phyloP scores from a whole-genome alignment of 306 rosid genomes.

The Corylus avellana region DNA sequence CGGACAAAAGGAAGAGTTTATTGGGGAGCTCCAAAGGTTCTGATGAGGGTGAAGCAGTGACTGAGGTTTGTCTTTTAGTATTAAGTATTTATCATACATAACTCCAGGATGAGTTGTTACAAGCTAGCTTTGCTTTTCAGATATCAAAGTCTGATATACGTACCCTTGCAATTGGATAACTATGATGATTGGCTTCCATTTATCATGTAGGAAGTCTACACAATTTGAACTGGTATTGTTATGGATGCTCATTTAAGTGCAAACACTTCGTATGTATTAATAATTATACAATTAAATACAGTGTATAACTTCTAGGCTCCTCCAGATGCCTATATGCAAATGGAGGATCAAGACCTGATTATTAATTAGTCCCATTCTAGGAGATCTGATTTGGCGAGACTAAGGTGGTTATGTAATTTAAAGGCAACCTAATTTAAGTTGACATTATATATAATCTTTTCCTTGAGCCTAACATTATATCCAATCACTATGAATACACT shows the following conservation, averaged over 20 bases:
- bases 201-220: background rate
- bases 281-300: background rate
- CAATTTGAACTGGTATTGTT: background rate
- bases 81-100: slow-evolving; percentile 15
- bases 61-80: slow-evolving; percentile 51
- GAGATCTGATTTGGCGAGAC: background rate
- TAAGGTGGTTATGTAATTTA: background rate
- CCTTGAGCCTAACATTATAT: too few relatives aligned
- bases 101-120: slow-evolving; percentile 6
- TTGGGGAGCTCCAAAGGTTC: slow-evolving; percentile 63
- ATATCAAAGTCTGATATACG: slow-evolving; percentile 7
- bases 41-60: slow-evolving; percentile 42
- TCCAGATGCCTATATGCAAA: background rate
- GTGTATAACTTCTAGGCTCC: background rate
- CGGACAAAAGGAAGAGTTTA: slow-evolving; percentile 69
- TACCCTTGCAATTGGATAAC: slow-evolving; percentile 7
- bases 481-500: background rate
- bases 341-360: background rate
- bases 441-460: background rate
- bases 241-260: background rate
- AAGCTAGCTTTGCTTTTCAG: background rate
- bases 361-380: background rate
- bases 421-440: background rate
- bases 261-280: background rate
- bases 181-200: slow-evolving; percentile 5